phyloP scores from a whole-genome alignment of 331 rosid genomes.

The Erythrophleum ivorense region DNA sequence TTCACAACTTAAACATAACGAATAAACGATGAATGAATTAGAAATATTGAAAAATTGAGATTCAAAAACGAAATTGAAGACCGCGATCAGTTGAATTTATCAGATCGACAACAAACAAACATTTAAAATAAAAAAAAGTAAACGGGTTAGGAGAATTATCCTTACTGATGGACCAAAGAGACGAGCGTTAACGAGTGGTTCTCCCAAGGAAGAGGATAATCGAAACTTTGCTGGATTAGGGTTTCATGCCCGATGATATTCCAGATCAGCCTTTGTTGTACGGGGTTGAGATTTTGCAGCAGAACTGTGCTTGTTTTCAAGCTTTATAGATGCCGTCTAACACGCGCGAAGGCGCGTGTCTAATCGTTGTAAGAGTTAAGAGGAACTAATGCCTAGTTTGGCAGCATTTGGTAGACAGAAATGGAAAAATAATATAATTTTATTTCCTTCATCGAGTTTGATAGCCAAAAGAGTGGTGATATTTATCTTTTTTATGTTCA shows the following conservation, averaged over 20 bases:
- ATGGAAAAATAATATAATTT: no score
- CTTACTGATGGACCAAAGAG: background rate
- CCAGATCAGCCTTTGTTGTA: background rate
- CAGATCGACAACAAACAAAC: background rate
- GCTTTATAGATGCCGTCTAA: no score
- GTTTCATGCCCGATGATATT: background rate
- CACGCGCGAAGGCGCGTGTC: no score
- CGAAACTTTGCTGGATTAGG: background rate
- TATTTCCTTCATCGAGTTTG: no score
- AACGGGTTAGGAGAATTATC: background rate
- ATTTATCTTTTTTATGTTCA: no score
- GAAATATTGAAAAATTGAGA: background rate
- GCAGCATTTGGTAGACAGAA: no score
- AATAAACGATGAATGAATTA: background rate
- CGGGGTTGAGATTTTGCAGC: background rate
- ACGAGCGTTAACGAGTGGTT: background rate
- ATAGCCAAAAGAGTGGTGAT: no score
- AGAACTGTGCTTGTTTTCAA: no score
- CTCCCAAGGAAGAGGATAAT: background rate
- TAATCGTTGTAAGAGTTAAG: no score
- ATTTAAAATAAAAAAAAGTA: background rate
- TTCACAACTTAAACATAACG: background rate
- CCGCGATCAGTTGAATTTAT: background rate
- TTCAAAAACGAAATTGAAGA: background rate
- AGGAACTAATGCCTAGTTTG: no score